These are phyloP conservation scores for Dryas drummondii DNA, from an alignment of 306 rosid species.

Conservation along the genomic window DNA sequence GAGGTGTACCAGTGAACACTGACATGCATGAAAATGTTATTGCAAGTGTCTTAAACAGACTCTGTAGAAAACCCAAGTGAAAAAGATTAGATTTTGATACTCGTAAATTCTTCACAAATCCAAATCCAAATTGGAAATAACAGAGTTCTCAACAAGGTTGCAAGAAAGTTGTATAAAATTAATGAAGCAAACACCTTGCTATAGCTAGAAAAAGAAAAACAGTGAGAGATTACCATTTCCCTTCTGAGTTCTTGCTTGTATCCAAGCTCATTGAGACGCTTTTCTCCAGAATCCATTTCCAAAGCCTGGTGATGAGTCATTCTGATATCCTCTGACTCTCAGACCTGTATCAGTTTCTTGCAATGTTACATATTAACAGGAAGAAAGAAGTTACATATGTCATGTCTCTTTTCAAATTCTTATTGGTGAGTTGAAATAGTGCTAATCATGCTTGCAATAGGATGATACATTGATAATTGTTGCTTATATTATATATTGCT, in stretches of 20 bases:
- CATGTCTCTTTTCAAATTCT: no score
- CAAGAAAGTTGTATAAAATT: no score
- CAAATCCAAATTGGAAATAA: neutral
- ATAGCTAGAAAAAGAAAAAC: neutral
- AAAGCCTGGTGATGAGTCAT: conserved; percentile 9
- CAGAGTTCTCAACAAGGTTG: no score
- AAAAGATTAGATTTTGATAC: neutral
- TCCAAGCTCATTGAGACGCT: conserved; percentile 51
- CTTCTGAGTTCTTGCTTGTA: conserved; percentile 53
- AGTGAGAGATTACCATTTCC: conserved; percentile 35
- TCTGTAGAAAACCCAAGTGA: conserved; percentile 11
- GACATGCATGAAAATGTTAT: conserved; percentile 40
- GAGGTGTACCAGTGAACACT: conserved; percentile 35
- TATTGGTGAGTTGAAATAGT: neutral
- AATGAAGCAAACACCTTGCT: neutral
- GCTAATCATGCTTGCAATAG: no score
- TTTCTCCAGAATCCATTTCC: conserved; percentile 48
- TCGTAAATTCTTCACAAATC: neutral
- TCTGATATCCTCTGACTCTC: neutral
- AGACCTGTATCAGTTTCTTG: neutral
- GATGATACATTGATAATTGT: no score
- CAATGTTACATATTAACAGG: neutral
- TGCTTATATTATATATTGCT: no score
- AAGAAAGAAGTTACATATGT: no score
- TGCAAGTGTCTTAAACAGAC: conserved; percentile 32